These are phyloP conservation scores for Diaporthe ilicicola DNA, from an alignment of 2,329 filamentous ascomycete genomes.

Conservation along the genomic window DNA sequence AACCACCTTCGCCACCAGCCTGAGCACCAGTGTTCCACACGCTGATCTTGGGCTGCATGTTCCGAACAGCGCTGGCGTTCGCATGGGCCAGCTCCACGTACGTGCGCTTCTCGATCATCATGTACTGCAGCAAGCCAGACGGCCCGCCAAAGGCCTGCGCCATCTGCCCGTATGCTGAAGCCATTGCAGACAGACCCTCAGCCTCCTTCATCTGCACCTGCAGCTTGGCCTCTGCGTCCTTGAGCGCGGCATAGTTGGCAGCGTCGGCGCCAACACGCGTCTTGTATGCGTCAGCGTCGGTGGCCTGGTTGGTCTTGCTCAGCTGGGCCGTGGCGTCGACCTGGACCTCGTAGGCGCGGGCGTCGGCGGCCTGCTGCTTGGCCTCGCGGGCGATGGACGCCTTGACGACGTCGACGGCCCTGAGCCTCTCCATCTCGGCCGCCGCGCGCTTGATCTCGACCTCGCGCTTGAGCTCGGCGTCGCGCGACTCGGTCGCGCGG, in stretches of 20 bases:
- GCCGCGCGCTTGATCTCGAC: conserved; percentile 81
- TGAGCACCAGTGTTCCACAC: conserved; percentile 83
- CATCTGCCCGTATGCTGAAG: conserved; percentile 79
- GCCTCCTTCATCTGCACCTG: conserved; percentile 74
- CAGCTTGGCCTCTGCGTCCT: conserved; percentile 61
- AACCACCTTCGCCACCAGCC: conserved; percentile 47
- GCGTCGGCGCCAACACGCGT: conserved; percentile 56
- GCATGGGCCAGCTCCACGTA: conserved; percentile 81
- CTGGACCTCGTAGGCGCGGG: conserved; percentile 70
- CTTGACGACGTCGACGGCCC: conserved; percentile 81
- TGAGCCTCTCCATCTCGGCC: conserved; percentile 82
- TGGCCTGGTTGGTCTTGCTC: conserved; percentile 56
- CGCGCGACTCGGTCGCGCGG: conserved; percentile 76
- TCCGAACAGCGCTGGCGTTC: conserved; percentile 78
- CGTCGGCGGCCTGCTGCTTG: conserved; percentile 73
- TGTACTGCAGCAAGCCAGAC: conserved; percentile 79
- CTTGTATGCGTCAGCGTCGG: conserved; percentile 58
- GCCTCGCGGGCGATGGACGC: conserved; percentile 75
- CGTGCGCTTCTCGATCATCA: conserved; percentile 87
- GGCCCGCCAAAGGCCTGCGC: conserved; percentile 79
- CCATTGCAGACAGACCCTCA: conserved; percentile 79
- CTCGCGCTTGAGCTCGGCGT: conserved; percentile 81
- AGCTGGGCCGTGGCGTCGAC: conserved; percentile 63
- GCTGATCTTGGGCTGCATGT: conserved; percentile 87
- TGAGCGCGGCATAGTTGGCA: conserved; percentile 47